Evolutionary conservation across 768 basidiomycete species (phyloP).

Genomic region (Obba rivulosa): DNA sequence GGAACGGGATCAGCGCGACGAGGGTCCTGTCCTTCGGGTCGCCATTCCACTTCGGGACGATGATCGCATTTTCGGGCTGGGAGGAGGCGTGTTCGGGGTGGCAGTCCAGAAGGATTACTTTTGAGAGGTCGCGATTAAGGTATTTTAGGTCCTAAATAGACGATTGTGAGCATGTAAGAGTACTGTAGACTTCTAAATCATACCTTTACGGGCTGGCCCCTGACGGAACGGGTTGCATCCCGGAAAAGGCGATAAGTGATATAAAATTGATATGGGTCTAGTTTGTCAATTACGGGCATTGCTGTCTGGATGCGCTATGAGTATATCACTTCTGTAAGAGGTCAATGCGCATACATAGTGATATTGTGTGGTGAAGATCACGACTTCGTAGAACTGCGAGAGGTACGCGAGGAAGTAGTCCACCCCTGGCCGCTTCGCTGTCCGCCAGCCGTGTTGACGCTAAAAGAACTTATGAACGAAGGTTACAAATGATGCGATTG

Average conservation of each 20-base stretch:
- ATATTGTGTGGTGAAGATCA: slow-evolving; percentile 89
- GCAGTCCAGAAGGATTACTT: slow-evolving; percentile 85
- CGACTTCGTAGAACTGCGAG: slow-evolving; percentile 97
- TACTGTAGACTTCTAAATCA: no score
- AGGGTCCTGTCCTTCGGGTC: slow-evolving; percentile 71
- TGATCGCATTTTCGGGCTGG: slow-evolving; percentile 86
- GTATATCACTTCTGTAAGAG: not conserved
- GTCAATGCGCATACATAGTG: slow-evolving; percentile 63
- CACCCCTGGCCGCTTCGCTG: slow-evolving; percentile 94
- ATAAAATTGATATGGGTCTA: slow-evolving; percentile 90
- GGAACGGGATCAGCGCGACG: slow-evolving; percentile 92
- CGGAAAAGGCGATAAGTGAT: slow-evolving; percentile 89
- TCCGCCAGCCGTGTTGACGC: slow-evolving; percentile 94
- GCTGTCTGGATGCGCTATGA: slow-evolving; percentile 59
- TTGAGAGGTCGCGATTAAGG: slow-evolving; percentile 88
- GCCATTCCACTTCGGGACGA: slow-evolving; percentile 85
- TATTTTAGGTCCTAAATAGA: slow-evolving; percentile 75
- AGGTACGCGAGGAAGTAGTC: slow-evolving; percentile 98
- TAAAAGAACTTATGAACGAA: slow-evolving; percentile 23
- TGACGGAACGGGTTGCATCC: slow-evolving; percentile 79
- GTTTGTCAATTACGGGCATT: slow-evolving; percentile 80
- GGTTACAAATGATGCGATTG: not conserved
- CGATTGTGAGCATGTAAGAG: not conserved
- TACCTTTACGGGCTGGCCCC: slow-evolving; percentile 85
- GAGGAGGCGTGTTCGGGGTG: slow-evolving; percentile 68